These are phyloP conservation scores for Acanthamoeba royreba DNA, from an alignment of 208 protist species.

Conservation along the genomic window DNA sequence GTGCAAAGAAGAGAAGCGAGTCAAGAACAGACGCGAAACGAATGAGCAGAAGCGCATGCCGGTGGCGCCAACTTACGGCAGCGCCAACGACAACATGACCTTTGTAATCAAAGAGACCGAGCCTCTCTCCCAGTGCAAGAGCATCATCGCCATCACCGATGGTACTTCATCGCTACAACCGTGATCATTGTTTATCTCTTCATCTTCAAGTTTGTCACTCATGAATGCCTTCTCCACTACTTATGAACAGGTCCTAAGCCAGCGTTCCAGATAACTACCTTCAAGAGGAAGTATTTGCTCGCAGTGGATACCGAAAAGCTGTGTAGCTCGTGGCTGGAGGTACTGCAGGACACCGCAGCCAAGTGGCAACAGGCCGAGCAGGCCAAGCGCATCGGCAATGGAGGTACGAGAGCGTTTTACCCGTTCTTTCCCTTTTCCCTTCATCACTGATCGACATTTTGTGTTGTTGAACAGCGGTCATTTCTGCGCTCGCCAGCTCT, in stretches of 20 bases:
- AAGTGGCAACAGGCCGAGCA: too few species aligned
- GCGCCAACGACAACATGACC: neutral
- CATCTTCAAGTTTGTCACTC: neutral
- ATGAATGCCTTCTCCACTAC: neutral
- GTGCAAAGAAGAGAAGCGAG: neutral
- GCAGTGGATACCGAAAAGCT: neutral
- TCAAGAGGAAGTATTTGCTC: neutral
- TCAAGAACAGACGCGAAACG: neutral
- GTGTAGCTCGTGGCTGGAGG: neutral
- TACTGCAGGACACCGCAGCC: neutral
- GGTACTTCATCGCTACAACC: neutral
- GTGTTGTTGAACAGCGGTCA: too few species aligned
- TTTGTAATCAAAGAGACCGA: neutral
- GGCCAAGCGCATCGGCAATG: too few species aligned
- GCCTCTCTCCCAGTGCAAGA: neutral
- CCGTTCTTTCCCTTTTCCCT: too few species aligned
- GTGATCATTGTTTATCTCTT: neutral
- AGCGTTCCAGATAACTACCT: neutral
- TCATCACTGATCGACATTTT: too few species aligned
- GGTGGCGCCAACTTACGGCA: neutral
- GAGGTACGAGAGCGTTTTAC: too few species aligned
- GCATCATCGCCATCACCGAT: neutral
- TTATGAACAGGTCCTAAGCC: neutral
- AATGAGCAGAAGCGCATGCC: neutral
- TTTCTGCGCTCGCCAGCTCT: too few species aligned